Base-by-base conservation (phyloP, 2,329 filamentous ascomycete species). In the Nigrograna mackinnonii region DNA sequence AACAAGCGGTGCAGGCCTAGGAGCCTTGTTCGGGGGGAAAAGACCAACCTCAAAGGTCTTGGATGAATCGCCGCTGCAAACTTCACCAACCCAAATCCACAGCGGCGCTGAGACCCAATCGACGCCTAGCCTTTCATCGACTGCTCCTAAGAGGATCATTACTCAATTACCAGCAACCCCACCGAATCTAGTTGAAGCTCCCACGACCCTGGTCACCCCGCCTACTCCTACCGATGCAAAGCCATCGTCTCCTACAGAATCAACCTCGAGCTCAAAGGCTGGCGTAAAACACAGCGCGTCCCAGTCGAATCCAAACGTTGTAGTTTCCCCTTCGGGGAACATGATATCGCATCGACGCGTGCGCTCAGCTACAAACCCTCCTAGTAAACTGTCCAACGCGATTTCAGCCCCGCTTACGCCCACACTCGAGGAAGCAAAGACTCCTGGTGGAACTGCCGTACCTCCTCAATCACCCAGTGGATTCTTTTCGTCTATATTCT, bases 401-500 rank as follows among this genome's bases (percentile, higher is more conserved):
- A 41, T 83, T 80, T 49, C 59, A 30, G 58, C 64, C 13, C 86
- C 91, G 6, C 74, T 94, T 39, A 88, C 91, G 3, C 89, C 91
- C 6, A 87, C 85, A 0, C 76, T 82, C 26, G 91, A 96, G 66
- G 85, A 85, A 56, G 63, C 74, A n/a, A 83, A 82, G 47, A 76
- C 79, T 55, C 59, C 82, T 22, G 75, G 80, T 21, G 78, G 81
- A 41, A 75, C 79, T 35, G 65, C 74, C n/a, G 69, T 71, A 21
- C 63, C 66, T 28, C 72, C 69, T 22, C 68, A 71, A 37, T 71
- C 72, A 41, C 69, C 68, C 22, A 68, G 67, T 26, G 85, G 91
- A 1, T 97, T 99, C 73, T 97, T 99, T 70, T 95, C 90, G 4
- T 91, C 89, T 19, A 88, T 99, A 62, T 83, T 99, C 51, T 92